Conservation (phyloP, 345 rosid genomes). For the Aegle marmelos region DNA sequence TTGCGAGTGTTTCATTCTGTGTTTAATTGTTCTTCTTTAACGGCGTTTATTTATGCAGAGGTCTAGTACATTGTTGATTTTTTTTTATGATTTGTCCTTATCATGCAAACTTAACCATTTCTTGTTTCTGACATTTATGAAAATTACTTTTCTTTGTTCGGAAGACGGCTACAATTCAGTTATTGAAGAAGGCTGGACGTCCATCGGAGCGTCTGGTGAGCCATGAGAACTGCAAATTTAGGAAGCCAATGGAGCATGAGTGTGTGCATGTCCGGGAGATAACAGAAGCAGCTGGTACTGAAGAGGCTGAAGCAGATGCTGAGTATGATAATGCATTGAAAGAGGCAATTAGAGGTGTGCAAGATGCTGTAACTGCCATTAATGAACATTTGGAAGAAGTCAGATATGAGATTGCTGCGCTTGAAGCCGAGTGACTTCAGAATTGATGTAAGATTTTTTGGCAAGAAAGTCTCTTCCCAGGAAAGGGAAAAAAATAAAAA, state of each 20-base stretch:
- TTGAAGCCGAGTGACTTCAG: slow-evolving; percentile 36
- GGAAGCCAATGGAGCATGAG: slow-evolving; percentile 67
- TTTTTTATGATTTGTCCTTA: not conserved
- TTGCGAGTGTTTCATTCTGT: not conserved
- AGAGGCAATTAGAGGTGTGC: slow-evolving; percentile 85
- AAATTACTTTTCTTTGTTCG: slow-evolving; percentile 1
- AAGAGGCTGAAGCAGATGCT: slow-evolving; percentile 79
- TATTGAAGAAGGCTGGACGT: slow-evolving; percentile 79
- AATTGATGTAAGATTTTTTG: not conserved
- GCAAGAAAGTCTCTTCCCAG: not conserved
- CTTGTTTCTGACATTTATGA: not conserved
- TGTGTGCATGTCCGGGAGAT: slow-evolving; percentile 85
- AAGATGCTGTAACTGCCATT: slow-evolving; percentile 76
- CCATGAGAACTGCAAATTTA: slow-evolving; percentile 71
- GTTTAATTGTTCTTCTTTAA: not conserved
- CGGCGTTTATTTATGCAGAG: not conserved
- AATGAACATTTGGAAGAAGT: slow-evolving; percentile 34
- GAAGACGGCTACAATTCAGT: slow-evolving; percentile 82
- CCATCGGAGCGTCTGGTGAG: slow-evolving; percentile 75
- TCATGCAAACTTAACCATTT: not conserved
- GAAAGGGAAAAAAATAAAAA: no score
- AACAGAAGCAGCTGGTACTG: slow-evolving; percentile 80
- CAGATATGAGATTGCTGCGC: slow-evolving; percentile 70
- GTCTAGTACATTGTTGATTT: not conserved
- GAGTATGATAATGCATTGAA: slow-evolving; percentile 76